Percentiles rank a stretch among this genome's conserved stretches.
phyloP scores from a whole-genome alignment of 768 basidiomycete species.

The Calocera cornea region DNA sequence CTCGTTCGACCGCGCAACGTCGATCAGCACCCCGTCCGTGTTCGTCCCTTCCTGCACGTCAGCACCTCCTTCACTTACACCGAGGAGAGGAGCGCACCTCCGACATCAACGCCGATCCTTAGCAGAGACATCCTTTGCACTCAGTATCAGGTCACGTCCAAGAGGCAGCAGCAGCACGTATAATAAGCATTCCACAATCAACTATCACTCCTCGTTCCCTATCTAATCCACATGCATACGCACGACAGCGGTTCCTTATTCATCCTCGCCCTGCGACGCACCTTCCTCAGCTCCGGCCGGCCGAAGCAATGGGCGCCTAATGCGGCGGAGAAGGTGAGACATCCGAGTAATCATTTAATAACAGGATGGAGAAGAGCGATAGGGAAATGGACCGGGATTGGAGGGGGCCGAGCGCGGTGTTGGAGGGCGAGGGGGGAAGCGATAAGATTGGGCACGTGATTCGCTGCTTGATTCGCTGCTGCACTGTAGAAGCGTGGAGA shows the following conservation, averaged over 20 bases:
- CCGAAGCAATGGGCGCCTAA: background rate
- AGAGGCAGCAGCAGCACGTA: background rate
- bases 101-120: background rate
- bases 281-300: background rate
- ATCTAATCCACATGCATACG: too few species aligned
- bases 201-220: too few species aligned
- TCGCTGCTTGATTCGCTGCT: too few species aligned
- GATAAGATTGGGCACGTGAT: too few species aligned
- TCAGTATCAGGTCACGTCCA: background rate
- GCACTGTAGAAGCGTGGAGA: too few species aligned
- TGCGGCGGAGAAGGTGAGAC: too few species aligned
- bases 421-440: too few species aligned
- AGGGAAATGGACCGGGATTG: slow-evolving; percentile 4
- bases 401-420: background rate
- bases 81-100: background rate
- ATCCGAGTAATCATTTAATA: too few species aligned
- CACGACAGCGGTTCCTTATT: background rate
- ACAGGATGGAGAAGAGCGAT: background rate
- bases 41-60: slow-evolving; percentile 18
- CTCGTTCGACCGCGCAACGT: slow-evolving; percentile 21
- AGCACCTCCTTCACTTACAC: too few species aligned
- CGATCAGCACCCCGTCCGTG: slow-evolving; percentile 30
- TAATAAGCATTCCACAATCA: background rate
- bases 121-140: background rate
- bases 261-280: background rate